Evolutionary conservation across 371 early-diverging fungal genomes (phyloP), one percentile per base, ranked within the genome.

Genomic region (Actinomortierella ambigua): DNA sequence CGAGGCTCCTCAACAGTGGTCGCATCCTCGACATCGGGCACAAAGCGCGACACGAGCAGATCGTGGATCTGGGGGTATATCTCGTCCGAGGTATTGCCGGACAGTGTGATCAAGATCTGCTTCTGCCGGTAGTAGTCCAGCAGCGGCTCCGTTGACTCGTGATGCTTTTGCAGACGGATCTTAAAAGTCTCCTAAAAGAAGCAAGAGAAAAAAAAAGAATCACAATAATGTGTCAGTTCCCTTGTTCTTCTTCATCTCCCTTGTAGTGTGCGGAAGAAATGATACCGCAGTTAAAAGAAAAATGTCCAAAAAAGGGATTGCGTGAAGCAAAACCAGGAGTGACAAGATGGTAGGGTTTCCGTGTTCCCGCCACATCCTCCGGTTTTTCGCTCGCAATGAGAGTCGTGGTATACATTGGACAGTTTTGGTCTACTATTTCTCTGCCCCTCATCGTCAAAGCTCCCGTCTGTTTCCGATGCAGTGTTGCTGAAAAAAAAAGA

Each of bases 71-170:
- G 85, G n/a, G 95, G 96, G 71, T 88, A 94, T 54, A 97, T 94
- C 64, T 90, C 89, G 60, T 95, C 95, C 17, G 93, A 93, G 14
- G 95, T 95, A 13, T 81, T 79, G 24, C 96, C 97, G 2, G 75
- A 50, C 53, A 93, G 79, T 51, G 84, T 85, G 23, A 84, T 78
- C 44, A 95, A 82, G 42, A 93, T 81, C 48, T 84, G 80, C 7
- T 81, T 66, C 15, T 76, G 57, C 39, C 61, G 63, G 65, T 94
- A 94, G 69, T 94, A 92, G 20, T 94, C 91, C 43, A 95, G 78
- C 54, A 97, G 63, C 14, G 96, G 97, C 59, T 77, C 76, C 0
- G 93, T 92, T 79, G 87, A 77, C 26, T 75, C 76, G 57, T 91
- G 83, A 76, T 95, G 91, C 66, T 88, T 88, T 50, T 92, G 81